Evolutionary conservation across 2,329 filamentous ascomycete genomes (phyloP).

Genomic region (Trichophaea hybrida): DNA sequence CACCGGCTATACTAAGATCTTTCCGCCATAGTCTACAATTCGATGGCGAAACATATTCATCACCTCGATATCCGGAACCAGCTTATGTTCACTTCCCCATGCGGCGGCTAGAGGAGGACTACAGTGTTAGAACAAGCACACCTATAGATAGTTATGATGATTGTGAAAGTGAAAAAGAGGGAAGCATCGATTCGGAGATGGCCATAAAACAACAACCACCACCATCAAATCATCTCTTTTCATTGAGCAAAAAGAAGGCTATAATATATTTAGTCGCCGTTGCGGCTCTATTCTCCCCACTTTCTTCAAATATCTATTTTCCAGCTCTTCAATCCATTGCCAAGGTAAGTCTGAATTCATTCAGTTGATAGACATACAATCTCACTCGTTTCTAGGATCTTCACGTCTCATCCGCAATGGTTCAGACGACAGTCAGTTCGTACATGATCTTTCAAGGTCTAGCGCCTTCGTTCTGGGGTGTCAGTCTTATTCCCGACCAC

Average conservation of each 20-base stretch:
- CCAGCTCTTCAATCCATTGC: constrained; percentile 34
- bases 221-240: background rate
- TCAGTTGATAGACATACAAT: background rate
- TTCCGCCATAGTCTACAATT: background rate
- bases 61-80: background rate
- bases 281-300: constrained; percentile 40
- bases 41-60: background rate
- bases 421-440: constrained; percentile 35
- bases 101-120: background rate
- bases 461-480: constrained; percentile 38
- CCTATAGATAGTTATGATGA: background rate
- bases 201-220: background rate
- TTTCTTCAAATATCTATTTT: constrained; percentile 41
- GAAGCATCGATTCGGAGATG: background rate
- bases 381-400: constrained; percentile 20
- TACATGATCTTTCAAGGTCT: constrained; percentile 40
- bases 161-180: background rate
- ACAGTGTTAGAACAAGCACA: background rate
- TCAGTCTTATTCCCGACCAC: constrained; percentile 12
- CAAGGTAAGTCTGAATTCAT: constrained; percentile 13
- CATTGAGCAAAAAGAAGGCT: background rate
- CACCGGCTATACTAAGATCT: too few species aligned
- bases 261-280: constrained; percentile 35
- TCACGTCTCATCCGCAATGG: constrained; percentile 27
- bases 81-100: background rate